phyloP scores from a whole-genome alignment of 352 stramenopile species.

The Pythium brassicae region DNA sequence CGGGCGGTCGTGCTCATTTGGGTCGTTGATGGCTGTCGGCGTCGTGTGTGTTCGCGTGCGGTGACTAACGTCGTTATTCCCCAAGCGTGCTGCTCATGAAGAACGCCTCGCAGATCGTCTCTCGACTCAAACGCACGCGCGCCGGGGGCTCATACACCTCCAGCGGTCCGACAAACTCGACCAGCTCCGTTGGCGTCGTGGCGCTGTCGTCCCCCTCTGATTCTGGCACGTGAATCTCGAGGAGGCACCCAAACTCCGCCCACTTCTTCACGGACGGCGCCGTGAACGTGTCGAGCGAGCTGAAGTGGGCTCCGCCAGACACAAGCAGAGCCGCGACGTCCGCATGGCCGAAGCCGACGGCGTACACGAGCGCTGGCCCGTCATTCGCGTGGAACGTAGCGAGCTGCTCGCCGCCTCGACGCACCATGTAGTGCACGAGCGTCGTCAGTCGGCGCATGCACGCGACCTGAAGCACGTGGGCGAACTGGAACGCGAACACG shows the following conservation, averaged over 20 bases:
- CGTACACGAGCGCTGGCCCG: constrained; percentile 51
- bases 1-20: no score
- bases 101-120: constrained; percentile 22
- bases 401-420: constrained; percentile 46
- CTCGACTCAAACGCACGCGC: constrained; percentile 12
- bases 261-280: constrained; percentile 61
- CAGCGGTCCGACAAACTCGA: constrained; percentile 26
- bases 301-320: constrained; percentile 41
- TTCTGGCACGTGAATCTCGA: constrained; percentile 23
- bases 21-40: no score
- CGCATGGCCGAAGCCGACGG: constrained; percentile 53
- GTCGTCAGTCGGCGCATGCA: constrained; percentile 44
- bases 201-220: no score
- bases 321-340: constrained; percentile 30
- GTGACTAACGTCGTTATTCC: neutral
- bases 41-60: neutral
- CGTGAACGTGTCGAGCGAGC: constrained; percentile 39
- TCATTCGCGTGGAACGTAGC: constrained; percentile 60
- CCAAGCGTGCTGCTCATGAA: neutral
- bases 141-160: constrained; percentile 17
- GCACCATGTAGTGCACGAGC: constrained; percentile 49
- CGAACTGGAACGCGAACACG: constrained; percentile 69
- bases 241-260: constrained; percentile 44
- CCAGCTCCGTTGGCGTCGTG: neutral
- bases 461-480: constrained; percentile 50